These are phyloP conservation scores for Protea cynaroides DNA, from an alignment of 164 flowering plant species.

Conservation along the genomic window DNA sequence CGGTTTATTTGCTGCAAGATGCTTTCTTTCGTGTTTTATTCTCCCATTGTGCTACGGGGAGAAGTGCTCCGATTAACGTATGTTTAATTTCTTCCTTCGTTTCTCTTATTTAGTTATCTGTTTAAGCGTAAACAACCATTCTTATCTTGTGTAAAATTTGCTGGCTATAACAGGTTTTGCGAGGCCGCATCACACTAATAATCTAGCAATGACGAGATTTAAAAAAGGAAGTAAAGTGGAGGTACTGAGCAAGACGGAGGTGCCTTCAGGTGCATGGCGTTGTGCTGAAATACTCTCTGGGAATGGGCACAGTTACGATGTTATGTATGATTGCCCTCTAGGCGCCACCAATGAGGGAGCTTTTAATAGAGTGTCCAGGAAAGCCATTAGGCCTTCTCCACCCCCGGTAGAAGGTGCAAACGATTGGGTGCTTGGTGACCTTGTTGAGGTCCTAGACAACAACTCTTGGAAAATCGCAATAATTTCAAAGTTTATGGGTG, in stretches of 20 bases:
- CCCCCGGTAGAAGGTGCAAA: constrained; percentile 27
- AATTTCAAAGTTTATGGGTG: constrained; percentile 35
- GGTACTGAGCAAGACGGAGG: constrained; percentile 47
- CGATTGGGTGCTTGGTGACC: constrained; percentile 53
- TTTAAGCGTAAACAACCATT: neutral
- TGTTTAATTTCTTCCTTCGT: neutral
- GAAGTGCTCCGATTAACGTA: neutral
- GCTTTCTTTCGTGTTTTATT: no score
- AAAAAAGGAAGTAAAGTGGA: constrained; percentile 68
- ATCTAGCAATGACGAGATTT: constrained; percentile 46
- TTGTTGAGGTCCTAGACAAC: constrained; percentile 67
- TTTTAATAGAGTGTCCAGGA: constrained; percentile 55
- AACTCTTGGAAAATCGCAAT: constrained; percentile 68
- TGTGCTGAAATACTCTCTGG: constrained; percentile 61
- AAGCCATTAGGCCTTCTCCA: constrained; percentile 65
- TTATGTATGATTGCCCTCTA: constrained; percentile 35
- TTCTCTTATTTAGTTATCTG: neutral
- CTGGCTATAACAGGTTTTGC: constrained; percentile 8
- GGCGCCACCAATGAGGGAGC: constrained; percentile 12
- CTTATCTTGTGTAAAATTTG: neutral
- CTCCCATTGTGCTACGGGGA: no score
- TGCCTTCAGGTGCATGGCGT: constrained; percentile 64
- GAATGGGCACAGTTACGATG: constrained; percentile 61
- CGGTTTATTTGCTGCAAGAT: neutral
- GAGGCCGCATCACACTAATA: constrained; percentile 1